Evolutionary conservation across 139 green algal genomes (phyloP).

Genomic region (Chlorella sp.): DNA sequence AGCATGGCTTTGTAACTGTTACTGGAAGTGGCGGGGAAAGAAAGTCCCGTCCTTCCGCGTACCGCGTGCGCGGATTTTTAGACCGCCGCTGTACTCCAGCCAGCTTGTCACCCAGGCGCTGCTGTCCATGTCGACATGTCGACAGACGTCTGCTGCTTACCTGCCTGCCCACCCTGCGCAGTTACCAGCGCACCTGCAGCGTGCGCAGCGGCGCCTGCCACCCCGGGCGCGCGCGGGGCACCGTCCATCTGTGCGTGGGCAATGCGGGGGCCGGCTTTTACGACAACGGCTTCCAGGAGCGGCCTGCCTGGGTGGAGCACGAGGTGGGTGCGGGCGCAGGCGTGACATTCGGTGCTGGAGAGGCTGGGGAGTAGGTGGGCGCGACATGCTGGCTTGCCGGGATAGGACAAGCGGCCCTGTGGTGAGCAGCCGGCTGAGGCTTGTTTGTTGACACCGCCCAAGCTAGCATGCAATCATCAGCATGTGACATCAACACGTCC

Average conservation of each 20-base stretch:
- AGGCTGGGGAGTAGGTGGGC: background rate
- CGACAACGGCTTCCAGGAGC: background rate
- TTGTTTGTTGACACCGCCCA: background rate
- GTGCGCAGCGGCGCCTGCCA: background rate
- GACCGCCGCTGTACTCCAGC: background rate
- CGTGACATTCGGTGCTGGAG: background rate
- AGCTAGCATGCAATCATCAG: background rate
- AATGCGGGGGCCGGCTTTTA: background rate
- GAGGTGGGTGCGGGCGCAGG: background rate
- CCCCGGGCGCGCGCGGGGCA: background rate
- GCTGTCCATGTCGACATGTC: background rate
- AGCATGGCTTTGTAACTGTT: too few relatives aligned
- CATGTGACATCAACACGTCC: background rate
- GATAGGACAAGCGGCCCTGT: background rate
- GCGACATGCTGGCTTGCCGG: background rate
- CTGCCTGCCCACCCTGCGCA: background rate
- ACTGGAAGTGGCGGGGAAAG: too few relatives aligned
- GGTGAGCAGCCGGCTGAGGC: background rate
- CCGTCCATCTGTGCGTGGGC: constrained; percentile 7
- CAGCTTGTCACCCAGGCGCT: background rate
- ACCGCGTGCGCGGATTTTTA: too few relatives aligned
- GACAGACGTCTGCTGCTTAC: background rate
- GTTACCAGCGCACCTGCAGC: constrained; percentile 65
- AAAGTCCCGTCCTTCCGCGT: too few relatives aligned
- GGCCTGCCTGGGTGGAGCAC: constrained; percentile 1